These are phyloP conservation scores for Pisolithus marmoratus DNA, from an alignment of 768 basidiomycete genomes.

Conservation along the genomic window DNA sequence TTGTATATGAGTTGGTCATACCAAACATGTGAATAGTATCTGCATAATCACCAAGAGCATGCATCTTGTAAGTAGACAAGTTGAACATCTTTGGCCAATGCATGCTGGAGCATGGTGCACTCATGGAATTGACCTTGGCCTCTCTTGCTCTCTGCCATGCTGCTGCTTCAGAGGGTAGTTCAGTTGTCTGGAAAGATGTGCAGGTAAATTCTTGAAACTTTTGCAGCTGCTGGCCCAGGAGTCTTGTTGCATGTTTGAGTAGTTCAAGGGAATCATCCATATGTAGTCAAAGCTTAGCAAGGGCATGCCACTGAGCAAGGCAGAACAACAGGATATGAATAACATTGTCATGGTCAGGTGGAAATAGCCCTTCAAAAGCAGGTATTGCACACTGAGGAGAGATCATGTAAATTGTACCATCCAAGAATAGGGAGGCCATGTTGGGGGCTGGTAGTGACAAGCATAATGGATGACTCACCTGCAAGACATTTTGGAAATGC, in stretches of 20 bases:
- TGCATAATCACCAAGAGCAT: slow-evolving; percentile 31
- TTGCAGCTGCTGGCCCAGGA: slow-evolving; percentile 14
- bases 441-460: no score
- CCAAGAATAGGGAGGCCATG: no score
- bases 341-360: slow-evolving; percentile 13
- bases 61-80: slow-evolving; percentile 30
- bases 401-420: no score
- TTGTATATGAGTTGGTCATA: slow-evolving; percentile 32
- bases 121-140: background rate
- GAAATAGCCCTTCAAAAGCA: slow-evolving; percentile 26
- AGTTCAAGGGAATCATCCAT: slow-evolving; percentile 18
- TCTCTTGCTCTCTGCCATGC: slow-evolving; percentile 7
- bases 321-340: slow-evolving; percentile 20
- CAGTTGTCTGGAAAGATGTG: slow-evolving; percentile 17
- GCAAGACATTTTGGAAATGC: no score
- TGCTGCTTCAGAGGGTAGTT: slow-evolving; percentile 16
- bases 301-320: slow-evolving; percentile 28
- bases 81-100: slow-evolving; percentile 20
- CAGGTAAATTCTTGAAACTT: slow-evolving; percentile 23
- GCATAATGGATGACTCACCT: no score
- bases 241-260: slow-evolving; percentile 13
- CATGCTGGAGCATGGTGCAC: background rate
- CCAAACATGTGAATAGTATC: slow-evolving; percentile 23
- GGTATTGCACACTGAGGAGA: slow-evolving; percentile 28
- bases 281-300: slow-evolving; percentile 31